Percentiles rank a stretch among this genome's conserved stretches.
Conservation (phyloP, 805 yeast species). For the Nadsonia fulvescens region DNA sequence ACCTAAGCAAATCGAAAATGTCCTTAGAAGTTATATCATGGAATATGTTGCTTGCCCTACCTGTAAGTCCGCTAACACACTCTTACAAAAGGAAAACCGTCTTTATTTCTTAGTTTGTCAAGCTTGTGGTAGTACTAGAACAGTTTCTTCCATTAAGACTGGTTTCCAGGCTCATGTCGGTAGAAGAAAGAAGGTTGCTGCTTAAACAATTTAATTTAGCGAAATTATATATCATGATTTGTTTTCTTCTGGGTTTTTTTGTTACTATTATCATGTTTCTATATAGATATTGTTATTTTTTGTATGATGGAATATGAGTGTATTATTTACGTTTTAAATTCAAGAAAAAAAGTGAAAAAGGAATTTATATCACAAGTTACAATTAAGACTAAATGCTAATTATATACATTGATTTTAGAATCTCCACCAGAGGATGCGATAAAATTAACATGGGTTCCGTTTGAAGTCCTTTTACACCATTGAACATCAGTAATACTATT, state of each 20-base stretch:
- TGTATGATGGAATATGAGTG: background rate
- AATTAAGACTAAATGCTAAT: too few species aligned
- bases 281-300: background rate
- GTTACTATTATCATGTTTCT: background rate
- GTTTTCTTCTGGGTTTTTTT: constrained; percentile 1
- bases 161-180: constrained; percentile 83
- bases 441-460: too few species aligned
- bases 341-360: too few species aligned
- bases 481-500: too few species aligned
- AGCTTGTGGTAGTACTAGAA: constrained; percentile 93
- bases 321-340: background rate
- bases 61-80: constrained; percentile 95
- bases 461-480: too few species aligned
- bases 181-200: constrained; percentile 13
- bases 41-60: constrained; percentile 98
- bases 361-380: too few species aligned
- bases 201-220: constrained; percentile 5
- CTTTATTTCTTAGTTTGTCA: constrained; percentile 94
- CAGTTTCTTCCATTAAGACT: constrained; percentile 92
- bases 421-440: too few species aligned
- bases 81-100: constrained; percentile 91
- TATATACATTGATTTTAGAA: too few species aligned
- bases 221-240: constrained; percentile 1
- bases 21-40: constrained; percentile 84
- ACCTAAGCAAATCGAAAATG: constrained; percentile 93